Evolutionary conservation across 257 asterid species (phyloP).

Genomic region (Rubia yunnanensis): DNA sequence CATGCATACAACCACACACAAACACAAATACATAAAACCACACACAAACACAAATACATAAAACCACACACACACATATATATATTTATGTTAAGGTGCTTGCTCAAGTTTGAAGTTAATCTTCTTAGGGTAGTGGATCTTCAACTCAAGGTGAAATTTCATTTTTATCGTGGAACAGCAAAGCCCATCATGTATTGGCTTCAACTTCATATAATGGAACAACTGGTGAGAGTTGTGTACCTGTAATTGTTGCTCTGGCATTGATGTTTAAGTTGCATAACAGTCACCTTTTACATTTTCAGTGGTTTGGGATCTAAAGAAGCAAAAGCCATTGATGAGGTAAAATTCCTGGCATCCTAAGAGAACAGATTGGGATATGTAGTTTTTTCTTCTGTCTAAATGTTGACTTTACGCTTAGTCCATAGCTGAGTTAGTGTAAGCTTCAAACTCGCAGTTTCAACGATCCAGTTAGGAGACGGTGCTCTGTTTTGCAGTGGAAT

Average conservation of each 20-base stretch:
- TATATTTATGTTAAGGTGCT: background rate
- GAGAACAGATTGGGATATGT: background rate
- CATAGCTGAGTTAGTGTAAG: background rate
- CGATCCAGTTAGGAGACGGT: conserved; percentile 75
- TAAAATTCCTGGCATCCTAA: conserved; percentile 12
- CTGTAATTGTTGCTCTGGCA: background rate
- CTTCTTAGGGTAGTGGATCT: conserved; percentile 80
- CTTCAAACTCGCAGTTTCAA: conserved; percentile 51
- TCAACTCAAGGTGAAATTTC: conserved; percentile 95
- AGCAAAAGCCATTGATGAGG: conserved; percentile 93
- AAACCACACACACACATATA: background rate
- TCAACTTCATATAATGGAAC: conserved; percentile 90
- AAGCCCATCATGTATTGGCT: conserved; percentile 80
- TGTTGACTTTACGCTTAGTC: background rate
- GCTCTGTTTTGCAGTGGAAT: conserved; percentile 98
- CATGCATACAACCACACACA: too few relatives aligned
- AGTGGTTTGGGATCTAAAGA: conserved; percentile 97
- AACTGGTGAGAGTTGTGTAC: conserved; percentile 52
- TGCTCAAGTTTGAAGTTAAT: conserved; percentile 2
- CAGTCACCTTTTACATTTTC: conserved; percentile 24
- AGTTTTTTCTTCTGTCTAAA: background rate
- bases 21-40: too few relatives aligned
- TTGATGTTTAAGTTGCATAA: conserved; percentile 14
- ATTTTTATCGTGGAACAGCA: conserved; percentile 84
- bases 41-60: too few relatives aligned